Evolutionary conservation across 768 basidiomycete species (phyloP), one percentile per base, ranked within the genome.

Genomic region (Cystofilobasidium macerans): DNA sequence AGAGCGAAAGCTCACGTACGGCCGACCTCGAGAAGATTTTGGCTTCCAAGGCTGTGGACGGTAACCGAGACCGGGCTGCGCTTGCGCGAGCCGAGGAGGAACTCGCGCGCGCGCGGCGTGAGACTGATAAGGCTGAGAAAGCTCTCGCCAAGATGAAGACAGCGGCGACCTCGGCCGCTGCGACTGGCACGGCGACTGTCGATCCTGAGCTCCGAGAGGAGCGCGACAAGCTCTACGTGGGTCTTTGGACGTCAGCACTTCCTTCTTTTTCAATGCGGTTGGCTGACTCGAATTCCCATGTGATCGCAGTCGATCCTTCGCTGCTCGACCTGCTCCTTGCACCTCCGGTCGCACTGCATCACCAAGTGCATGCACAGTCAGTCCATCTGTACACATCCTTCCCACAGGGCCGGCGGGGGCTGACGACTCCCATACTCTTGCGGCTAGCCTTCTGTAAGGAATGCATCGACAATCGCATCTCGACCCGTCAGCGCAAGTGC

Each of bases 401-500:
- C 30, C 30, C 43, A n/a, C 33, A 11, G 61, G 42, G 7, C 5
- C 4, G 7, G 16, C 43, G 24, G 69, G 89, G 88, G 88, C 1
- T 93, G 66, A 62, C 36, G 4, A 36, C 28, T 26, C 30, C 22
- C 20, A 9, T 62, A 42, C 13, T 24, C 30, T 9, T 36, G 18
- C 36, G 30, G 22, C 51, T 69, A 91, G 90, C 89, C 0, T 93
- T 93, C 77, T 78, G 78, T 72, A 75, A 73, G 33, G 71, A 78
- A 33, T 62, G 95, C 87, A 73, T 97, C 38, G 92, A 95, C 69
- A 80, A 85, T n/a, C 86, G 94, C 47, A 81, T 97, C 70, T 77
- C 86, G 32, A 91, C 88, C 20, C 84, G 93, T 66, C 92, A 95
- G 74, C 85, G 93, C 32, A 93, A 93, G 75, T 98, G 93, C 77